phyloP scores from a whole-genome alignment of 2,329 filamentous ascomycete genomes.

The Colletotrichum simmondsii region DNA sequence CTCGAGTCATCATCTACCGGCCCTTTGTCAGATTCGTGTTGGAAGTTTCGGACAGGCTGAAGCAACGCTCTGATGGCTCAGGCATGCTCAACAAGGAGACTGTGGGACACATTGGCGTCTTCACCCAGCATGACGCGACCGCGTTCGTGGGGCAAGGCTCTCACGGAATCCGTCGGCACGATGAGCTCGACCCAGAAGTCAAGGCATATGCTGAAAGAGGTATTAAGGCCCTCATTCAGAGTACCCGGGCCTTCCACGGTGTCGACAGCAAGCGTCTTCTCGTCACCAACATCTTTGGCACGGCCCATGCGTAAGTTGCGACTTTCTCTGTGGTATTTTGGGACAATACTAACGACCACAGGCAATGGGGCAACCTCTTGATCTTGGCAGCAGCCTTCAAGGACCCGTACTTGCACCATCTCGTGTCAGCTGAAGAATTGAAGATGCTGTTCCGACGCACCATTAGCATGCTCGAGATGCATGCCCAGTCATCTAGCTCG shows the following conservation, averaged over 20 bases:
- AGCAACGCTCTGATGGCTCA: conserved; percentile 36
- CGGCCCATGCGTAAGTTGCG: conserved; percentile 87
- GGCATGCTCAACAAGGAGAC: conserved; percentile 41
- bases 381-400: conserved; percentile 86
- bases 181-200: conserved; percentile 29
- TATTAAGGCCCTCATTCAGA: conserved; percentile 81
- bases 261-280: conserved; percentile 76
- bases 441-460: conserved; percentile 75
- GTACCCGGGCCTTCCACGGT: conserved; percentile 83
- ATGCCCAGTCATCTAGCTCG: conserved; percentile 79
- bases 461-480: conserved; percentile 78
- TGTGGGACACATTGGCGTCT: conserved; percentile 49
- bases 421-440: conserved; percentile 68
- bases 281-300: conserved; percentile 96
- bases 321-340: no score
- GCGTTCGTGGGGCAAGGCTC: not conserved
- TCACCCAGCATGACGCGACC: conserved; percentile 8
- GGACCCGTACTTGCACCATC: conserved; percentile 69
- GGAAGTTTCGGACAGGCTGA: conserved; percentile 54
- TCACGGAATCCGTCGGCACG: conserved; percentile 40
- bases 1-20: conserved; percentile 87
- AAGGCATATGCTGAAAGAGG: conserved; percentile 67
- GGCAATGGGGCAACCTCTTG: conserved; percentile 96
- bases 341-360: conserved; percentile 46
- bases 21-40: conserved; percentile 74